Evolutionary conservation across 805 yeast genomes (phyloP), one percentile per base, ranked within the genome.

Genomic region (Myxozyma melibiosi): DNA sequence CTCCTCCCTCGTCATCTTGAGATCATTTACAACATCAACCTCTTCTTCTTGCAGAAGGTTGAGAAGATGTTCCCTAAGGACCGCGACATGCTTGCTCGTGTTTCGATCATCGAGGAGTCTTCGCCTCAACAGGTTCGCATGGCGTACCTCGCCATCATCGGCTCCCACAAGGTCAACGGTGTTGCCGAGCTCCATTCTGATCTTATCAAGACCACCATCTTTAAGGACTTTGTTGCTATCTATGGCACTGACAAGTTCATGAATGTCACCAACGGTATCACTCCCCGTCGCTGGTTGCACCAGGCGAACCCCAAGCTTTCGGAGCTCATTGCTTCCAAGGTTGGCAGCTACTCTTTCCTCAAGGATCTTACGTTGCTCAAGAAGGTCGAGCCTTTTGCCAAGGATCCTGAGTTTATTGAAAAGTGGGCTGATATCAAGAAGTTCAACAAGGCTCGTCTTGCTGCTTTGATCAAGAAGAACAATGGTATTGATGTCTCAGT

Each of bases 171-270:
- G 71, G 96, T 90, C 53, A 90, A 90, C 70, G 97, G 97, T 73
- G 97, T 90, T 57, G 97, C 97, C 16, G 97, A 90, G 73, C 77
- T 90, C 68, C 97, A 90, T 74, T 89, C 96, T 28, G 96, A 90
- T 71, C 80, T 90, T 71, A 87, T 90, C 72, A 86, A 82, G 72
- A 88, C 94, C 31, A 89, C 96, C 3, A 88, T 90, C 65, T 90
- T 90, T 76, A 85, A 85, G 71, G 97, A 91, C 73, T 90, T 90
- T 70, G 97, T 90, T 54, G 80, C 79, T 61, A 79, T 90, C 35
- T 90, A 82, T 67, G 97, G 97, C 48, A 68, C 78, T 22, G 88
- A 88, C 62, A 88, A 87, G 74, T 90, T 90, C 74, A 88, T 88
- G 51, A 90, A 90, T 68, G 96, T 90, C 60, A 90, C 97, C 48